phyloP scores from a whole-genome alignment of 1,139 yeast genomes.

The Dujonia santamariae region DNA sequence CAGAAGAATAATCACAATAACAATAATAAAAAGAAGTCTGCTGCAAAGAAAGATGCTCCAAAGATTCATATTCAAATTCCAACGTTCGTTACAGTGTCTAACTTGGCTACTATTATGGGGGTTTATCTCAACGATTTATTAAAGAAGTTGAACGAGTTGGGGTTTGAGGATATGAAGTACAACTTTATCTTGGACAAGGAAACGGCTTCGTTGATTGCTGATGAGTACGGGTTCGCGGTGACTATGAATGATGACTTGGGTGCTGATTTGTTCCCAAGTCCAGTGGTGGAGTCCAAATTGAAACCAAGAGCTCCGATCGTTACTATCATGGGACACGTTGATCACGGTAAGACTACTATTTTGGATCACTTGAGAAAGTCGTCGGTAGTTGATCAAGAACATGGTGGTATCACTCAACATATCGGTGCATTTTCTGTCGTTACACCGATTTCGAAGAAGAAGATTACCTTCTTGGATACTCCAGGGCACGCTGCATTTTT shows the following conservation, averaged over 20 bases:
- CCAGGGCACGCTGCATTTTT: conserved; percentile 98
- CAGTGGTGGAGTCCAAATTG: conserved; percentile 34
- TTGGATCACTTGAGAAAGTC: conserved; percentile 83
- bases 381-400: conserved; percentile 77
- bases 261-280: conserved; percentile 57
- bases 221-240: conserved; percentile 78
- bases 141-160: conserved; percentile 58
- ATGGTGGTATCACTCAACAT: conserved; percentile 97
- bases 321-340: conserved; percentile 98
- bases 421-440: conserved; percentile 93
- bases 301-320: conserved; percentile 88
- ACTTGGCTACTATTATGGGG: conserved; percentile 68
- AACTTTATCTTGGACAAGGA: conserved; percentile 84
- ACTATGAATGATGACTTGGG: conserved; percentile 58
- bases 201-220: conserved; percentile 81
- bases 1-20: conserved; percentile 3
- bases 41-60: conserved; percentile 11
- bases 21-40: background rate
- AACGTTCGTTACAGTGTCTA: conserved; percentile 69
- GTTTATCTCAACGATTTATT: conserved; percentile 62
- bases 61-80: conserved; percentile 56
- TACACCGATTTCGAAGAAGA: conserved; percentile 69
- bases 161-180: conserved; percentile 72
- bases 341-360: conserved; percentile 96
- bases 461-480: conserved; percentile 88